Conservation (phyloP, 345 rosid genomes). For the Eucalyptus viminalis region DNA sequence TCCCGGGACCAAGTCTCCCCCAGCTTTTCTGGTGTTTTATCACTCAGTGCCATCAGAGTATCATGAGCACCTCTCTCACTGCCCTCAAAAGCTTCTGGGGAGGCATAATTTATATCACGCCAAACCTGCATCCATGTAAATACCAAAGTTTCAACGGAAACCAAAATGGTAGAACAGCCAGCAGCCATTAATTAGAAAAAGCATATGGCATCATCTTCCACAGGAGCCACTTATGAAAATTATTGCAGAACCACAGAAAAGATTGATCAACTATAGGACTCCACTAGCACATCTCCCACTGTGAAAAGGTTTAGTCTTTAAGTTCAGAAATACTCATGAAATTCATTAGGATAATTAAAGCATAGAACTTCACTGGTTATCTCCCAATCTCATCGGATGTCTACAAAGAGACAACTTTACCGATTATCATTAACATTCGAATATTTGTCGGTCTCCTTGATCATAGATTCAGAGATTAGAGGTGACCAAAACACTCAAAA, state of each 20-base stretch:
- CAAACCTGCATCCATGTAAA: conserved; percentile 10
- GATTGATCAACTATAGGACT: not conserved
- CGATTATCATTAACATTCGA: not conserved
- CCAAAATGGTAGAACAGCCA: not conserved
- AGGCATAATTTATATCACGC: conserved; percentile 66
- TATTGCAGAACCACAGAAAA: not conserved
- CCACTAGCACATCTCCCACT: not conserved
- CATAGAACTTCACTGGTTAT: not conserved
- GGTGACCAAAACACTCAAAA: not conserved
- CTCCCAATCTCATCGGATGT: not conserved
- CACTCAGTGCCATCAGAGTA: conserved; percentile 25
- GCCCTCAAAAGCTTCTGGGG: conserved; percentile 14
- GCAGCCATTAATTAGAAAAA: not conserved
- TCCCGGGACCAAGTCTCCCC: conserved; percentile 42
- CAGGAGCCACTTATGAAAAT: not conserved
- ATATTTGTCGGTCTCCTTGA: not conserved
- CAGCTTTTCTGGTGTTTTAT: conserved; percentile 3
- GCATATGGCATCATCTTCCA: not conserved
- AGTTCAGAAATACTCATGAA: not conserved
- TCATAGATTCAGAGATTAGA: not conserved
- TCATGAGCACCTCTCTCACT: conserved; percentile 22
- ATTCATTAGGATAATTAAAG: not conserved
- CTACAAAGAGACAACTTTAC: not conserved
- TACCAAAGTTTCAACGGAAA: not conserved
- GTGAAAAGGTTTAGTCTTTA: not conserved